These are phyloP conservation scores for Zymoseptoria tritici DNA, from an alignment of 2,329 filamentous ascomycete genomes.

Conservation along the genomic window DNA sequence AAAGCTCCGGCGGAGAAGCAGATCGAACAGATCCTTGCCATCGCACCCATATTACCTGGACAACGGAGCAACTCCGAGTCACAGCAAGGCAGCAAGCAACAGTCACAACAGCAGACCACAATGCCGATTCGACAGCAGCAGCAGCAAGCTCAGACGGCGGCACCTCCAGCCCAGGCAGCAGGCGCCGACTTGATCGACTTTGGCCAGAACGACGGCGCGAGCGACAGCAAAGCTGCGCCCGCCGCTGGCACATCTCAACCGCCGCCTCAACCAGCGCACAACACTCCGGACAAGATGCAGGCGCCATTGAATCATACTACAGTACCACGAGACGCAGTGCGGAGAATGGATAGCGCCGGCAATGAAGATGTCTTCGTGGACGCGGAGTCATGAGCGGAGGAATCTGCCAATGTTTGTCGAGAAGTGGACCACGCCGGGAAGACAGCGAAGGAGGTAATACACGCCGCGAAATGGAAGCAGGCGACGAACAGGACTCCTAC, in stretches of 20 bases:
- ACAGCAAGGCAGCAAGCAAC: constrained; percentile 3
- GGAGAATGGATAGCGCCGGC: constrained; percentile 34
- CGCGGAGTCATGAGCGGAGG: constrained; percentile 31
- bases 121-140: constrained; percentile 5
- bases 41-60: constrained; percentile 76
- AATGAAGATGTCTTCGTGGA: constrained; percentile 43
- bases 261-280: constrained; percentile 1
- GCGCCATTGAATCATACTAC: constrained; percentile 7
- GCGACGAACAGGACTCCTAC: no score
- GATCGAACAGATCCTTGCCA: constrained; percentile 73
- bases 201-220: constrained; percentile 37
- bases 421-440: not conserved
- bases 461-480: not conserved
- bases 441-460: not conserved
- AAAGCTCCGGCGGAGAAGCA: constrained; percentile 57
- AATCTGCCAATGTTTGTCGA: not conserved
- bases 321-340: constrained; percentile 23
- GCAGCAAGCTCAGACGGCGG: not conserved
- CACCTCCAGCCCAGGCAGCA: constrained; percentile 11
- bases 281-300: constrained; percentile 8
- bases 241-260: constrained; percentile 6
- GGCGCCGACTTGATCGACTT: constrained; percentile 51
- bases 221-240: constrained; percentile 3
- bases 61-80: constrained; percentile 46
- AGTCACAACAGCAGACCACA: constrained; percentile 5